phyloP scores from a whole-genome alignment of 2,329 filamentous ascomycete species.

The Chaetomiaceae sp. region DNA sequence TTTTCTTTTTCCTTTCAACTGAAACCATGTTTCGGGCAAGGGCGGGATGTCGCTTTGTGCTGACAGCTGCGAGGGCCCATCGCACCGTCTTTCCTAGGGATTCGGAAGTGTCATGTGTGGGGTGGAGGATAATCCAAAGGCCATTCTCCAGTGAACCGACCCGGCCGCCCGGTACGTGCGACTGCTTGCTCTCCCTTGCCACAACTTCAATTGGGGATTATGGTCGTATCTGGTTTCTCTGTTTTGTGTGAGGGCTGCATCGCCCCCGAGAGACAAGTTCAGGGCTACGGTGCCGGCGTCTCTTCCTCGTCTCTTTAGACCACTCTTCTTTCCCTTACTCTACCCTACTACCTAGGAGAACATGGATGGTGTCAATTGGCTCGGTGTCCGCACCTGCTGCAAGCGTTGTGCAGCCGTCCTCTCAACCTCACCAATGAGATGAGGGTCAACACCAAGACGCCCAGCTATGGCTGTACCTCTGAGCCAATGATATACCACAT shows the following conservation, averaged over 20 bases:
- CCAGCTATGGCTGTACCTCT: no score
- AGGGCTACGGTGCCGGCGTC: no score
- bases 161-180: conserved; percentile 12
- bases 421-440: no score
- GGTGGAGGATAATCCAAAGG: neutral
- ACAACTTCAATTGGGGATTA: no score
- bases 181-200: neutral
- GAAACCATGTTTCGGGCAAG: conserved; percentile 12
- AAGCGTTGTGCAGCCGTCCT: no score
- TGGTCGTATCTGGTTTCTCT: no score
- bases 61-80: neutral
- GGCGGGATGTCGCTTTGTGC: conserved; percentile 7
- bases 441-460: no score
- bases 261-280: no score
- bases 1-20: neutral
- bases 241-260: no score
- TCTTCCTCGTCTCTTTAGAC: no score
- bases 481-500: neutral
- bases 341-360: neutral
- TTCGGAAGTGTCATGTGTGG: neutral
- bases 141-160: conserved; percentile 9
- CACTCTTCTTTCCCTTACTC: neutral
- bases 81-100: neutral
- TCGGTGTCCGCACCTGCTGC: neutral
- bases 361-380: neutral